Conservation (phyloP, 2,329 filamentous ascomycete genomes). For the Trichoderma atrobrunneum region DNA sequence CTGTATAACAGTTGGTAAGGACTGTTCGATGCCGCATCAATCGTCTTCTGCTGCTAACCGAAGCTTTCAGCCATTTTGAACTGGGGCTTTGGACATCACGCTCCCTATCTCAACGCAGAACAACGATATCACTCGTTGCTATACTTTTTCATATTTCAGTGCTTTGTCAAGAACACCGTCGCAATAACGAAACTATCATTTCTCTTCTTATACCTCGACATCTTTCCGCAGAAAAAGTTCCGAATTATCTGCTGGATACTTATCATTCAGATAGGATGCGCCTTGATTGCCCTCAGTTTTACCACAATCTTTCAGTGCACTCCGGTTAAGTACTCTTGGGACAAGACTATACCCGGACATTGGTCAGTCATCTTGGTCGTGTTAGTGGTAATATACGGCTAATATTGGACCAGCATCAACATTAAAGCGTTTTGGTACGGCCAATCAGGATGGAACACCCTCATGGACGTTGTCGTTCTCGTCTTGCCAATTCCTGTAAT, state of each 20-base stretch:
- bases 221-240: constrained; percentile 1
- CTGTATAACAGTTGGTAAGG: not conserved
- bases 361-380: not conserved
- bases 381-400: not conserved
- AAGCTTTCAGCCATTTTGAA: not conserved
- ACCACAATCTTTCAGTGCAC: constrained; percentile 11
- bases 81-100: constrained; percentile 13
- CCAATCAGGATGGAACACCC: constrained; percentile 11
- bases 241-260: constrained; percentile 4
- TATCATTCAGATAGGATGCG: not conserved
- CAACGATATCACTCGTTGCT: constrained; percentile 12
- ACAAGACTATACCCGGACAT: not conserved
- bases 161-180: constrained; percentile 11
- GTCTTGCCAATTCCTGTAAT: constrained; percentile 1
- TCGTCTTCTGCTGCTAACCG: not conserved
- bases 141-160: constrained; percentile 15
- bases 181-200: constrained; percentile 7
- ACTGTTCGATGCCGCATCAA: not conserved
- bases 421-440: constrained; percentile 13
- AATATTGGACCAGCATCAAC: not conserved
- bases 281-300: not conserved
- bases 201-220: constrained; percentile 13
- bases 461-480: constrained; percentile 10
- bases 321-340: constrained; percentile 6
- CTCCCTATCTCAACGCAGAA: not conserved